These are phyloP conservation scores for Aspergillus awamori DNA, from an alignment of 2,329 filamentous ascomycete genomes.

Conservation along the genomic window DNA sequence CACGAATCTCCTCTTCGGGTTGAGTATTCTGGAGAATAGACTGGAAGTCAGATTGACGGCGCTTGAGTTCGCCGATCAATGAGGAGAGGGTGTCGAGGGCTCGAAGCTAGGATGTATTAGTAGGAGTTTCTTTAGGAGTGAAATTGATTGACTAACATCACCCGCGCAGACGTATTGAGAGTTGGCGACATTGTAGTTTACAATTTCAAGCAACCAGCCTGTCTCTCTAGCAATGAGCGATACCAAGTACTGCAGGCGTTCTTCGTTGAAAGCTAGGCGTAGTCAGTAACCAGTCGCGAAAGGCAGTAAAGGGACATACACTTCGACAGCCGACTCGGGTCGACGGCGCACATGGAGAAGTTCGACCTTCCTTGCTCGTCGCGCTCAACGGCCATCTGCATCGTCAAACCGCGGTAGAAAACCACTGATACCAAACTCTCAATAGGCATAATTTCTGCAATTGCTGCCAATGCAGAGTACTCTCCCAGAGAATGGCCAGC, in stretches of 20 bases:
- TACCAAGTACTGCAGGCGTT: background rate
- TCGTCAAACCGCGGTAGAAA: conserved; percentile 97
- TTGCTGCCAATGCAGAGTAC: conserved; percentile 89
- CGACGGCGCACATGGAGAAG: conserved; percentile 97
- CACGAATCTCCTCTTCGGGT: background rate
- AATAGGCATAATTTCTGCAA: conserved; percentile 95
- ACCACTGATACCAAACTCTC: conserved; percentile 93
- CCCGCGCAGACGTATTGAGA: conserved; percentile 67
- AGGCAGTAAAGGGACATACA: conserved; percentile 70
- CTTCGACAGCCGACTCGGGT: conserved; percentile 78
- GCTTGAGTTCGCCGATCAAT: background rate
- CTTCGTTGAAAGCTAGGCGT: background rate
- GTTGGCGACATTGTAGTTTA: conserved; percentile 79
- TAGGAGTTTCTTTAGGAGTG: background rate
- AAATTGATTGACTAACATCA: conserved; percentile 42
- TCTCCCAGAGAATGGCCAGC: conserved; percentile 95
- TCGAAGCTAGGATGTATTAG: background rate
- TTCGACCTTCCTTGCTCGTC: conserved; percentile 87
- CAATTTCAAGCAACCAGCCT: conserved; percentile 90
- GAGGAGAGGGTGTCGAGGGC: conserved; percentile 2
- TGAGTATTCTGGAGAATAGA: background rate
- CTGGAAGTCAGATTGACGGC: background rate
- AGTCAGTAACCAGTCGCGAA: background rate
- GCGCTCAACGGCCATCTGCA: conserved; percentile 97
- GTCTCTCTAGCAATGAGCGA: conserved; percentile 79